phyloP scores from a whole-genome alignment of 2,329 filamentous ascomycete species.

The Fusarium piperis region DNA sequence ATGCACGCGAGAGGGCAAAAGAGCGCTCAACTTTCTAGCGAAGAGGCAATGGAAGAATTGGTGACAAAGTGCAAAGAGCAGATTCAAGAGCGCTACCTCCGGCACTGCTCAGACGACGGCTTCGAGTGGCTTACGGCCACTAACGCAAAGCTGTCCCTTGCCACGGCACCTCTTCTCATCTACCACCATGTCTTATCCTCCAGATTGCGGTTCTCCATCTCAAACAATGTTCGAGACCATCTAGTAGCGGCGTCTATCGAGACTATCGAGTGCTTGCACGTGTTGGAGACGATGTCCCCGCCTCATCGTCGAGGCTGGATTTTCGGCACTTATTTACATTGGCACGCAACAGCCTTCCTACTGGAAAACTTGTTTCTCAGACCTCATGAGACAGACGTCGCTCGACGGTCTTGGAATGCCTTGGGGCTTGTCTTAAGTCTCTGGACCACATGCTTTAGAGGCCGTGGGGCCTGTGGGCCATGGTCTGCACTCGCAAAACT shows the following conservation, averaged over 20 bases:
- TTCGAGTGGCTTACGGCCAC: conserved; percentile 7
- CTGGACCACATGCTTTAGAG: background rate
- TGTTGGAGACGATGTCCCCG: background rate
- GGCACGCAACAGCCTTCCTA: conserved; percentile 9
- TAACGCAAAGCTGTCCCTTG: conserved; percentile 9
- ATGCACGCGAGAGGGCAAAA: background rate
- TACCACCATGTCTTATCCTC: conserved; percentile 4
- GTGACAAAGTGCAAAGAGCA: background rate
- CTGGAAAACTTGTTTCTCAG: background rate
- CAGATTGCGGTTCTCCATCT: background rate
- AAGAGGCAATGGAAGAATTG: conserved; percentile 1
- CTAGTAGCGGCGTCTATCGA: conserved; percentile 4
- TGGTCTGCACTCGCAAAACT: background rate
- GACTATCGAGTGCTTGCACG: conserved; percentile 12
- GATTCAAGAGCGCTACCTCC: conserved; percentile 8
- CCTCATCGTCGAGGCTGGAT: conserved; percentile 5
- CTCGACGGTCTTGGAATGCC: conserved; percentile 9
- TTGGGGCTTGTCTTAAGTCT: conserved; percentile 1
- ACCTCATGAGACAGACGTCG: background rate
- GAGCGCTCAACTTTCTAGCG: background rate
- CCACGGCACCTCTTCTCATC: conserved; percentile 7
- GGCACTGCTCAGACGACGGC: conserved; percentile 1
- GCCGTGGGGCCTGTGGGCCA: background rate
- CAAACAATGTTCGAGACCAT: background rate
- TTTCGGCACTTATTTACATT: conserved; percentile 7